A percentile compares a stretch with the other conserved stretches of the same genome.
Conservation (phyloP, 805 yeast genomes). For the Teunomyces kruisii region DNA sequence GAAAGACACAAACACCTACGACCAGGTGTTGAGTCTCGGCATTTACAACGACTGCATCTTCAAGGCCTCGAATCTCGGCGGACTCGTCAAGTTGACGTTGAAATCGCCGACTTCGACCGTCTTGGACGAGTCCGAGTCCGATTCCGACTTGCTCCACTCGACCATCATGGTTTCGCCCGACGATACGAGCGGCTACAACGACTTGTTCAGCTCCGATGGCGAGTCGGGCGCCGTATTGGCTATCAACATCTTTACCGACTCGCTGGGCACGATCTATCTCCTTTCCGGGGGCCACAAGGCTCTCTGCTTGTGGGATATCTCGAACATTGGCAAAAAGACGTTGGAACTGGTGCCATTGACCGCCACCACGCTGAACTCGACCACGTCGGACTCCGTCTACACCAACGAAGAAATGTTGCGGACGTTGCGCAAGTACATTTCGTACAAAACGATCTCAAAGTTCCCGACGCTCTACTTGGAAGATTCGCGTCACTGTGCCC, state of each 20-base stretch:
- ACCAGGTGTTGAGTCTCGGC: slow-evolving; percentile 57
- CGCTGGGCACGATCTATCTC: slow-evolving; percentile 43
- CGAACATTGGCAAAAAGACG: slow-evolving; percentile 19
- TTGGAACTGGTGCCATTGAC: not conserved
- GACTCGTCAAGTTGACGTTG: slow-evolving; percentile 29
- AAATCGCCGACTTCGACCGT: slow-evolving; percentile 6
- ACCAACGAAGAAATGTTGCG: slow-evolving; percentile 64
- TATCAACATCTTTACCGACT: slow-evolving; percentile 45
- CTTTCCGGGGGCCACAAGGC: slow-evolving; percentile 74
- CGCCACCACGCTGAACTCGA: slow-evolving; percentile 11
- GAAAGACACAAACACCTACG: slow-evolving; percentile 20
- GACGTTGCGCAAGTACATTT: slow-evolving; percentile 59
- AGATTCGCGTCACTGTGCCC: slow-evolving; percentile 86
- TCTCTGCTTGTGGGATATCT: slow-evolving; percentile 68
- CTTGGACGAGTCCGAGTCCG: slow-evolving; percentile 10
- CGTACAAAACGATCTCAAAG: slow-evolving; percentile 77
- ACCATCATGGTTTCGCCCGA: slow-evolving; percentile 11
- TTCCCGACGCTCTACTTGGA: slow-evolving; percentile 65
- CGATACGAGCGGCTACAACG: slow-evolving; percentile 8
- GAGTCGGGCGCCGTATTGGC: slow-evolving; percentile 53
- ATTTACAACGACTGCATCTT: slow-evolving; percentile 57
- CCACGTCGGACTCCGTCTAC: slow-evolving; percentile 12
- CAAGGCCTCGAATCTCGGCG: slow-evolving; percentile 56
- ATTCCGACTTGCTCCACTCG: slow-evolving; percentile 7
- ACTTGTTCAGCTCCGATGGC: slow-evolving; percentile 7